phyloP scores from a whole-genome alignment of 164 flowering plant genomes.

The Tinospora cordifolia region DNA sequence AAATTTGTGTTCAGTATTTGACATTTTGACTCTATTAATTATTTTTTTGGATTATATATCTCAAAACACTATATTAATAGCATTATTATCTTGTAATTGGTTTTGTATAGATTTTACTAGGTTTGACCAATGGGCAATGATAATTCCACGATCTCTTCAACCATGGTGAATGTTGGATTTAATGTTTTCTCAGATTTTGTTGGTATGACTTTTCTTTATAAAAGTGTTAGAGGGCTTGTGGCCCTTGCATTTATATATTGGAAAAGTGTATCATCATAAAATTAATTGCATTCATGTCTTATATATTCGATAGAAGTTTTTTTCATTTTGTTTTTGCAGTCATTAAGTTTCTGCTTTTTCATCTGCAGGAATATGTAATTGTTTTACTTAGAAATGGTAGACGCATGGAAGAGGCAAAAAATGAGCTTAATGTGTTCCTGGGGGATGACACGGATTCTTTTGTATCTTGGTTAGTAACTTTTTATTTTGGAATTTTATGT shows the following conservation, averaged over 20 bases:
- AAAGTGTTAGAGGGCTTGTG: neutral
- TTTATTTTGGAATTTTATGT: conserved; percentile 21
- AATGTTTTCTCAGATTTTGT: neutral
- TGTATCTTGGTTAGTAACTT: conserved; percentile 58
- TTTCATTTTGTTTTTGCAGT: neutral
- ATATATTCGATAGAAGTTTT: neutral
- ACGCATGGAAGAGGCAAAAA: conserved; percentile 70
- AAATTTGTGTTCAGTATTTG: no score
- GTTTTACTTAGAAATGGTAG: conserved; percentile 87
- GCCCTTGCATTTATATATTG: no score
- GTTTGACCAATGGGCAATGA: neutral
- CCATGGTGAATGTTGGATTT: neutral
- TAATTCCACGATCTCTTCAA: neutral
- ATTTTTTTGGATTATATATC: no score
- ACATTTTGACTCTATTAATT: no score
- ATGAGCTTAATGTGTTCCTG: conserved; percentile 82
- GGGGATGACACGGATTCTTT: conserved; percentile 80
- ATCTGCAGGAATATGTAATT: conserved; percentile 84
- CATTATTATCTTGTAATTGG: no score
- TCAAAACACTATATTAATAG: no score
- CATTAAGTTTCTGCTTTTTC: conserved; percentile 11
- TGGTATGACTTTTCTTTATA: neutral
- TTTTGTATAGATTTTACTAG: neutral
- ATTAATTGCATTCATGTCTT: neutral
- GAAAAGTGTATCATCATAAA: neutral